Base-by-base conservation (phyloP, 2,329 filamentous ascomycete species). In the Neonectria punicea region DNA sequence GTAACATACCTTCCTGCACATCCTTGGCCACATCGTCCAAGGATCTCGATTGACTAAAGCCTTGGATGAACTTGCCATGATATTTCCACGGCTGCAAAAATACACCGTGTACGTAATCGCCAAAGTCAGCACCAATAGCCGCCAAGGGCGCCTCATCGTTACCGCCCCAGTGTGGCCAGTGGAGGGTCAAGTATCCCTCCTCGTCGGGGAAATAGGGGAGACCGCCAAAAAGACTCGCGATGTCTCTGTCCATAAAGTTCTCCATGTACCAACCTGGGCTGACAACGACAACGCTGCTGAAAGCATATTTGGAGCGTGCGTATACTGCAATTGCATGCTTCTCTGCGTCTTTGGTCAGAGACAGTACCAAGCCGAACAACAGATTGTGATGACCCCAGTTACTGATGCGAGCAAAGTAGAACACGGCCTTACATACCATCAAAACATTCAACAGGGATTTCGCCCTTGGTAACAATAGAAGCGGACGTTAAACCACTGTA, bases 251-350 rank as follows among this genome's bases (percentile, higher is more conserved):
- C 4, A 58, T 20, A 41, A 49, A 46, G 16, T 58, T 58, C 9
- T 39, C 30, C 20, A 46, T 58, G 20, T 58, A 58, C 55, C 44
- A 58, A 5, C 20, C 55, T 16, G 44, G 55, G 20, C 55, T 58
- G 18, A 50, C 16, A 30, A 58, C 32, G 9, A 39, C 44, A 9
- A 58, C 55, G 41, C 55, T 28, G 44, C 16, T 25, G 20, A 58
- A 58, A 32, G 44, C 32, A 16, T 8, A 2, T 18, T 50, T 50
- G 44, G 43, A 39, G 7, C 34, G 30, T 11, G 32, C 44, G 18
- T 58, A 50, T 18, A 41, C 32, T 11, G 44, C 30, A 16, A 58
- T 58, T 4, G 34, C 22, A 11, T 49, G 16, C 18, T 58, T 58
- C 20, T 58, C 55, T 58, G 14, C 5, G 11, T 3, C n/a, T 6